Percentiles rank a stretch among this genome's conserved stretches.
Evolutionary conservation across 2,329 filamentous ascomycete genomes (phyloP).

Genomic region (Mariannaea elegans): DNA sequence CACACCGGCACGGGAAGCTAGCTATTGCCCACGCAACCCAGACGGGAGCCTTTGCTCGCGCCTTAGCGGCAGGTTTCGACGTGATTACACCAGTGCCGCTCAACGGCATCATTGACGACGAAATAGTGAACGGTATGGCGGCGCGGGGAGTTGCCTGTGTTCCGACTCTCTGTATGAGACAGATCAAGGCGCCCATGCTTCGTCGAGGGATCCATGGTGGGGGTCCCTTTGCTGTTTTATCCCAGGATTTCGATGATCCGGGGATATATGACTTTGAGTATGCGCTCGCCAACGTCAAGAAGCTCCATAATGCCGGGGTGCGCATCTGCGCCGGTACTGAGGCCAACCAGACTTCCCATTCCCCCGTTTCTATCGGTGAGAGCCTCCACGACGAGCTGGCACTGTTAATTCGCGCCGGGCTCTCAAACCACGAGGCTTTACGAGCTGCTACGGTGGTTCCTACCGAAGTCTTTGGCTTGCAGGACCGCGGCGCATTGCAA

Average conservation of each 20-base stretch:
- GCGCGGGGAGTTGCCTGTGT: constrained; percentile 35
- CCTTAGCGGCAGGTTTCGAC: constrained; percentile 40
- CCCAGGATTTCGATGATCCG: neutral
- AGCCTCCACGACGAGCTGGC: constrained; percentile 36
- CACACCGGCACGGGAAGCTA: constrained; percentile 35
- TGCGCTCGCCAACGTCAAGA: constrained; percentile 37
- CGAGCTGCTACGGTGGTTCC: constrained; percentile 33
- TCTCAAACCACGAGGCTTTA: constrained; percentile 30
- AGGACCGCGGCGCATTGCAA: constrained; percentile 37
- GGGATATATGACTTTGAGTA: constrained; percentile 29
- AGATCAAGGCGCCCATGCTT: neutral
- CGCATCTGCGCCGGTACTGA: constrained; percentile 45
- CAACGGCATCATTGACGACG: constrained; percentile 36
- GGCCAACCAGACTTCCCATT: constrained; percentile 29
- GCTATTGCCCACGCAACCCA: constrained; percentile 41
- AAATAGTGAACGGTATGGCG: constrained; percentile 28
- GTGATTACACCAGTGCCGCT: constrained; percentile 42
- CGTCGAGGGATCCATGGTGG: neutral
- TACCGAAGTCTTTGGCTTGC: constrained; percentile 32
- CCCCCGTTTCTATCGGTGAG: constrained; percentile 23
- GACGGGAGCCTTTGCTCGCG: constrained; percentile 34
- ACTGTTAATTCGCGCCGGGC: constrained; percentile 32
- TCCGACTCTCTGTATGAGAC: constrained; percentile 36
- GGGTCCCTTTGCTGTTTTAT: neutral
- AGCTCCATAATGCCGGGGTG: constrained; percentile 40